Evolutionary conservation across 2,329 filamentous ascomycete species (phyloP).

Genomic region (Rhinocladiella similis): DNA sequence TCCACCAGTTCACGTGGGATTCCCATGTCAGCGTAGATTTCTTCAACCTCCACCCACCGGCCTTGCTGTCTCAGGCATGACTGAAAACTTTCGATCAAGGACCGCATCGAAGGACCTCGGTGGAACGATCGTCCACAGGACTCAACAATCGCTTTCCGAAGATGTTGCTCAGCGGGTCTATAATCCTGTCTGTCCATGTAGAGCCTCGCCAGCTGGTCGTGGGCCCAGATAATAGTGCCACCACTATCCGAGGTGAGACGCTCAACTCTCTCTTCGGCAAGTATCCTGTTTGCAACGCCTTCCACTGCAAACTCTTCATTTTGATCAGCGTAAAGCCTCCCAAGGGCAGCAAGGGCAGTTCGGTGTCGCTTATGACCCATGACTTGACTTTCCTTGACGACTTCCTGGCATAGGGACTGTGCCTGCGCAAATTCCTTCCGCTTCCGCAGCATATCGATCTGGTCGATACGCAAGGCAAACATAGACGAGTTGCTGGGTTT

Average conservation of each 20-base stretch:
- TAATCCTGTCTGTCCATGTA: conserved; percentile 14
- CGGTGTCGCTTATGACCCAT: conserved; percentile 18
- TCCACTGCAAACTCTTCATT: conserved; percentile 18
- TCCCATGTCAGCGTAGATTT: background rate
- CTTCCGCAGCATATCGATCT: conserved; percentile 21
- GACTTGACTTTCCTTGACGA: conserved; percentile 17
- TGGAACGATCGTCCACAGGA: conserved; percentile 10
- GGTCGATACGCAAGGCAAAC: conserved; percentile 22
- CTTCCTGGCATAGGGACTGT: conserved; percentile 9
- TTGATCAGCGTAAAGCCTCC: conserved; percentile 18
- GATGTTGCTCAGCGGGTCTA: conserved; percentile 12
- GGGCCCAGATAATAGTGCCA: conserved; percentile 19
- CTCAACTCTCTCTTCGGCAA: conserved; percentile 14
- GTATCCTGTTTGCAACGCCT: conserved; percentile 17
- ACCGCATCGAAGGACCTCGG: conserved; percentile 18
- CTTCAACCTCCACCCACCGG: background rate
- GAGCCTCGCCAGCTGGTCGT: conserved; percentile 20
- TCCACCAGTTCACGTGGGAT: background rate
- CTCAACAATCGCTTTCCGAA: conserved; percentile 13
- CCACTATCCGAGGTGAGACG: conserved; percentile 6
- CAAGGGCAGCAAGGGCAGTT: conserved; percentile 19
- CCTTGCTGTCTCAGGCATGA: conserved; percentile 17
- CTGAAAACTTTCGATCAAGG: conserved; percentile 6
- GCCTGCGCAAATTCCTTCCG: conserved; percentile 15
- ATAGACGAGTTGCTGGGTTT: conserved; percentile 17